Evolutionary conservation across 208 protist species (phyloP).

Genomic region (Leptomonas pyrrhocoris): DNA sequence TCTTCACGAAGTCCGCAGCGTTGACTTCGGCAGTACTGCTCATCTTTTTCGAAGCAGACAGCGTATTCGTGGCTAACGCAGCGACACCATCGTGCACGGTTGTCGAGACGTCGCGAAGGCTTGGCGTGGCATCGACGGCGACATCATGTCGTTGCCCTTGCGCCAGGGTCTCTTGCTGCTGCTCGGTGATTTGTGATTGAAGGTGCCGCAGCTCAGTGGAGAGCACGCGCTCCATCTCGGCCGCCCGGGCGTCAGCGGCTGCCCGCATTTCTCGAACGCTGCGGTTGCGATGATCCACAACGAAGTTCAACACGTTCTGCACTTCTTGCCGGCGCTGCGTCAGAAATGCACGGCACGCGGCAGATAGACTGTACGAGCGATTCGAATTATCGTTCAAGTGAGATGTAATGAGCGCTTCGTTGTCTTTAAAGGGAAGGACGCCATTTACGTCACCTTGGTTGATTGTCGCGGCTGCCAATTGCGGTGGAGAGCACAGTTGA

Average conservation of each 20-base stretch:
- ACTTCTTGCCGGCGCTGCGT: constrained; percentile 7
- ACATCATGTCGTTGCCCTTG: not conserved
- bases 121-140: not conserved
- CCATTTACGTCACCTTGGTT: not conserved
- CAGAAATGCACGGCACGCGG: not conserved
- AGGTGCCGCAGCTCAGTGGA: constrained; percentile 13
- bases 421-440: not conserved
- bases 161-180: not conserved
- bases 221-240: constrained; percentile 14
- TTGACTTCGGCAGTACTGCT: not conserved
- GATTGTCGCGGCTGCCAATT: not conserved
- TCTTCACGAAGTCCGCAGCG: not conserved
- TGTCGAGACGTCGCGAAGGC: not conserved
- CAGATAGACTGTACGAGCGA: not conserved
- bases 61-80: not conserved
- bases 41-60: no score
- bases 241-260: constrained; percentile 1
- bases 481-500: not conserved
- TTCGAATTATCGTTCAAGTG: not conserved
- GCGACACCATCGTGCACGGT: not conserved
- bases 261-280: constrained; percentile 3
- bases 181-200: constrained; percentile 9
- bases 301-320: not conserved
- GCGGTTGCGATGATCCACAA: constrained; percentile 1
- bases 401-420: not conserved